These are phyloP conservation scores for Apiotrichum mycotoxinovorans DNA, from an alignment of 1,284 basidiomycete genomes.

Conservation along the genomic window DNA sequence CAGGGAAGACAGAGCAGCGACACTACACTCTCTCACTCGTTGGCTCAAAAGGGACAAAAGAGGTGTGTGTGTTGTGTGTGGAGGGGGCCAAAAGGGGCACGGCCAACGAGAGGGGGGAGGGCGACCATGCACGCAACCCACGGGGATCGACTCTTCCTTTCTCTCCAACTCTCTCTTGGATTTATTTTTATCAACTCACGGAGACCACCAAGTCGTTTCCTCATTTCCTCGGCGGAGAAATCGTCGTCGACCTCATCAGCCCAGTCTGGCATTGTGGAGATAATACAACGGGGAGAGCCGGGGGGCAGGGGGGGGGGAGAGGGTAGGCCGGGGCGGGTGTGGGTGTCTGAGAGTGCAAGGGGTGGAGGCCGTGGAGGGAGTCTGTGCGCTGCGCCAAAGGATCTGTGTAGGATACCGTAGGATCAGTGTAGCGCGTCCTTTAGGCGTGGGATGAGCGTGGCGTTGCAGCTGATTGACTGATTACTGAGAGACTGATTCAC, in stretches of 20 bases:
- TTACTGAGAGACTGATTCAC: too few relatives aligned
- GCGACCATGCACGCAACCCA: too few relatives aligned
- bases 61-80: too few relatives aligned
- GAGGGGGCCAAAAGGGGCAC: too few relatives aligned
- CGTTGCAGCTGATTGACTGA: too few relatives aligned
- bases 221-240: constrained; percentile 17
- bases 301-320: not conserved
- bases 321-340: not conserved
- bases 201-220: constrained; percentile 17
- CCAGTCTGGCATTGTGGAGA: constrained; percentile 21
- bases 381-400: too few relatives aligned
- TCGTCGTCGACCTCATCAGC: constrained; percentile 31
- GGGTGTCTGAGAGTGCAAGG: not conserved
- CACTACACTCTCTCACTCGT: not conserved
- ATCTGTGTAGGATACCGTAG: too few relatives aligned
- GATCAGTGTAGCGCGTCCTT: too few relatives aligned
- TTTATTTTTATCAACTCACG: constrained; percentile 11
- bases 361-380: not conserved
- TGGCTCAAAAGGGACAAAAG: not conserved
- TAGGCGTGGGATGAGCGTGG: not conserved
- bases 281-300: too few relatives aligned
- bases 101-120: too few relatives aligned
- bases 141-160: too few relatives aligned
- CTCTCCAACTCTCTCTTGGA: not conserved
- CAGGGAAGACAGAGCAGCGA: not conserved